phyloP scores from a whole-genome alignment of 2,329 filamentous ascomycete species.

The Aspergillus chevalieri region DNA sequence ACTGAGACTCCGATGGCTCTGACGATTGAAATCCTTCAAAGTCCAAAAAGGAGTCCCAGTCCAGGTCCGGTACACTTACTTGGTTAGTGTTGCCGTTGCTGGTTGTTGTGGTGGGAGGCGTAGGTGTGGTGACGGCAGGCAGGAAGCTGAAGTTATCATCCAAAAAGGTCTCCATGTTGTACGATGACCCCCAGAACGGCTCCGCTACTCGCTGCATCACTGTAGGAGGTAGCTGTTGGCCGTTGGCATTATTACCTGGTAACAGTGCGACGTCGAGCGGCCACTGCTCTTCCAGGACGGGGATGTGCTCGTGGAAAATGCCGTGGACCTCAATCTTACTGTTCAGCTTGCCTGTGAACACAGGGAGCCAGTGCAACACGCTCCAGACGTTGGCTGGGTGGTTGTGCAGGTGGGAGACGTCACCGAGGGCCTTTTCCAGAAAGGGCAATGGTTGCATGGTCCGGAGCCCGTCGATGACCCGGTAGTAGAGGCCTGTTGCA shows the following conservation, averaged over 20 bases:
- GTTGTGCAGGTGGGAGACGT: not conserved
- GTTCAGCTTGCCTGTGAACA: not conserved
- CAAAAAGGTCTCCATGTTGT: constrained; percentile 1
- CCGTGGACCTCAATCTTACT: not conserved
- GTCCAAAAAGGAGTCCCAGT: too few species aligned
- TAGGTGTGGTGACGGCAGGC: too few species aligned
- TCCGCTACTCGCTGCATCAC: not conserved
- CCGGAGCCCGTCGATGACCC: constrained; percentile 6
- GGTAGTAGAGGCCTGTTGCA: constrained; percentile 13
- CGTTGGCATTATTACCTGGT: not conserved
- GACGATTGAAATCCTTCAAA: too few species aligned
- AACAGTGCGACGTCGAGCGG: constrained; percentile 4
- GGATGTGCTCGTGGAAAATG: constrained; percentile 3
- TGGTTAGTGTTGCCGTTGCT: too few species aligned
- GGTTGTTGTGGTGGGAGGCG: too few species aligned
- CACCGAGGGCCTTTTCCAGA: constrained; percentile 7
- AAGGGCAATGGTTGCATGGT: constrained; percentile 1
- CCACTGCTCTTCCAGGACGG: not conserved
- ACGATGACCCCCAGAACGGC: not conserved
- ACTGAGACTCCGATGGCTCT: too few species aligned
- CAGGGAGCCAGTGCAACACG: constrained; percentile 3
- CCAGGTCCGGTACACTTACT: too few species aligned
- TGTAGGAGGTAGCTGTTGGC: not conserved
- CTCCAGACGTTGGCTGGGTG: constrained; percentile 1
- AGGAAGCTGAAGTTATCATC: not conserved